Conservation (phyloP, 2,329 filamentous ascomycete species). For the Colletotrichum liriopes region DNA sequence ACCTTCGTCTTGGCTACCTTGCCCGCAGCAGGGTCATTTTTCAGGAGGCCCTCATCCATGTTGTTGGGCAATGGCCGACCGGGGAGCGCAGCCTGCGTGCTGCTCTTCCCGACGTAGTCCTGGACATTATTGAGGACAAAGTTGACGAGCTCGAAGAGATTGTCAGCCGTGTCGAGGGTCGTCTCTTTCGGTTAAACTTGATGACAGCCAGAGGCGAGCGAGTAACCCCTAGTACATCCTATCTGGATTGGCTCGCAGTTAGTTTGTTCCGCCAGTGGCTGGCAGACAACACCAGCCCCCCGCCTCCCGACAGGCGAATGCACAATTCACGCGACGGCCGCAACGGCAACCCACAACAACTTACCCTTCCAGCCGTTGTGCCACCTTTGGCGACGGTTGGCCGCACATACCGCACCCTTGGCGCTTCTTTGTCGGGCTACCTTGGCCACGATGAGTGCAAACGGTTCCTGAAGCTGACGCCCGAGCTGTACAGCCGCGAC, state of each 20-base stretch:
- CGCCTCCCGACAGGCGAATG: slow-evolving; percentile 58
- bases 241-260: slow-evolving; percentile 91
- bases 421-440: slow-evolving; percentile 75
- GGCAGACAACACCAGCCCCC: slow-evolving; percentile 87
- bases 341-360: slow-evolving; percentile 50
- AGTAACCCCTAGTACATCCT: slow-evolving; percentile 83
- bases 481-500: slow-evolving; percentile 89
- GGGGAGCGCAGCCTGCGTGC: slow-evolving; percentile 83
- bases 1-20: slow-evolving; percentile 90
- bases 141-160: slow-evolving; percentile 91
- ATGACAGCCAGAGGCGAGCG: slow-evolving; percentile 86
- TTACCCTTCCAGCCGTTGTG: slow-evolving; percentile 55
- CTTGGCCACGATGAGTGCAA: slow-evolving; percentile 91
- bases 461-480: slow-evolving; percentile 86
- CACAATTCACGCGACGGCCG: slow-evolving; percentile 49
- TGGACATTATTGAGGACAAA: slow-evolving; percentile 95
- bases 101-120: slow-evolving; percentile 80
- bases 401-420: slow-evolving; percentile 84
- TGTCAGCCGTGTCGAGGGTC: slow-evolving; percentile 84
- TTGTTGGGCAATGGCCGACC: slow-evolving; percentile 93
- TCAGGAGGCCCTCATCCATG: slow-evolving; percentile 90
- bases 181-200: slow-evolving; percentile 85
- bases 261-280: slow-evolving; percentile 94
- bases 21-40: slow-evolving; percentile 88
- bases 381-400: slow-evolving; percentile 74